A percentile compares a stretch with the other conserved stretches of the same genome.
Conservation (phyloP, 371 early-diverging fungal genomes). For the Apophysomyces elegans region DNA sequence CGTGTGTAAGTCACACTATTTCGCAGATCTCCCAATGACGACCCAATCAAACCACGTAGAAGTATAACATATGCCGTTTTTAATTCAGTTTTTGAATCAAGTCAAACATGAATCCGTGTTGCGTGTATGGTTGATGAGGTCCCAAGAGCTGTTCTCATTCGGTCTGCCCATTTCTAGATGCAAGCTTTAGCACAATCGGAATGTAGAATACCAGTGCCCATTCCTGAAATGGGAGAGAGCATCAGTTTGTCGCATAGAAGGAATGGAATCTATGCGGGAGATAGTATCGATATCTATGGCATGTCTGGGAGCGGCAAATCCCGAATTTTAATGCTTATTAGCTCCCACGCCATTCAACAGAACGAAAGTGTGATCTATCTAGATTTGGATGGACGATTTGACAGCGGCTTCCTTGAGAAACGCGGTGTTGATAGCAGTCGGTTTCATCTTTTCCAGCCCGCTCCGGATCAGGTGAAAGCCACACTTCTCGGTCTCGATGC, state of each 20-base stretch:
- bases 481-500: conserved; percentile 19
- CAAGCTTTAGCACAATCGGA: conserved; percentile 2
- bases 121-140: conserved; percentile 6
- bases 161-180: not conserved
- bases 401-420: not conserved
- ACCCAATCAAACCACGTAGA: not conserved
- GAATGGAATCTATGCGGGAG: conserved; percentile 15
- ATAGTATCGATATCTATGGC: conserved; percentile 26
- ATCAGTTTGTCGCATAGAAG: not conserved
- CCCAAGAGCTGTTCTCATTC: not conserved
- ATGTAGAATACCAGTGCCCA: conserved; percentile 1
- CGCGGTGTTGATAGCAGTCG: conserved; percentile 5
- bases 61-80: conserved; percentile 16
- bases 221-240: conserved; percentile 10
- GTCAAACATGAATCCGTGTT: conserved; percentile 26
- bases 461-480: conserved; percentile 9
- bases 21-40: too few relatives aligned
- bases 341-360: conserved; percentile 15
- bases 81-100: conserved; percentile 20
- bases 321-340: conserved; percentile 19
- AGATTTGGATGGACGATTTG: conserved; percentile 29
- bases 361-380: conserved; percentile 23
- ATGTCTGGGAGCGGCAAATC: conserved; percentile 31
- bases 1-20: too few relatives aligned
- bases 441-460: conserved; percentile 32